Percentiles rank a stretch among this genome's conserved stretches.
These are phyloP conservation scores for Aegilops tauschii DNA, from an alignment of 176 grass and related monocot species.

Conservation along the genomic window DNA sequence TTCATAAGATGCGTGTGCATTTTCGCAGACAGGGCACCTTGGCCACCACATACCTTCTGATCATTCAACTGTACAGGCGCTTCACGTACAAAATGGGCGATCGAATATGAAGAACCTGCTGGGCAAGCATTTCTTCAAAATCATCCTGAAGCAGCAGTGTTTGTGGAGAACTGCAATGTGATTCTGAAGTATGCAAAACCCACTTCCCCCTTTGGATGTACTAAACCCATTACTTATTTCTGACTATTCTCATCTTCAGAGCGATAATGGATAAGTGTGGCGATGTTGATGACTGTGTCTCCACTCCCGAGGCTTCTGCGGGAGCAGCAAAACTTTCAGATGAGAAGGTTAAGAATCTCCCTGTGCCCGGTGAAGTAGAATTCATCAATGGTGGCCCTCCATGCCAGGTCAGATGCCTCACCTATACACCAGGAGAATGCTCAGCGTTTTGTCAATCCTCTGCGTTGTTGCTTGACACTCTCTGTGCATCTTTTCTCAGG, in stretches of 20 bases:
- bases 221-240: not conserved
- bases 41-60: constrained; percentile 12
- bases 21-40: not conserved
- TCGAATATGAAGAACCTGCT: constrained; percentile 79
- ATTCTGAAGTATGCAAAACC: constrained; percentile 49
- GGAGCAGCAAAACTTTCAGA: constrained; percentile 42
- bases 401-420: constrained; percentile 53
- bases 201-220: not conserved
- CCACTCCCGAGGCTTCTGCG: constrained; percentile 52
- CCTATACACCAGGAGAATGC: not conserved
- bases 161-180: constrained; percentile 85
- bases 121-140: constrained; percentile 74
- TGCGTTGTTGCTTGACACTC: not conserved
- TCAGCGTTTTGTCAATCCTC: not conserved
- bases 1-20: not conserved
- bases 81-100: constrained; percentile 75
- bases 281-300: constrained; percentile 61
- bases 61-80: constrained; percentile 39
- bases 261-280: constrained; percentile 73
- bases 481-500: constrained; percentile 29
- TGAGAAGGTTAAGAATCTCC: constrained; percentile 58
- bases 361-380: constrained; percentile 64
- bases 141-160: constrained; percentile 63
- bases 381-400: constrained; percentile 90
- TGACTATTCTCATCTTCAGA: constrained; percentile 26